Evolutionary conservation across 2,329 filamentous ascomycete species (phyloP), one percentile per base, ranked within the genome.

Genomic region (Cytospora schulzeri): DNA sequence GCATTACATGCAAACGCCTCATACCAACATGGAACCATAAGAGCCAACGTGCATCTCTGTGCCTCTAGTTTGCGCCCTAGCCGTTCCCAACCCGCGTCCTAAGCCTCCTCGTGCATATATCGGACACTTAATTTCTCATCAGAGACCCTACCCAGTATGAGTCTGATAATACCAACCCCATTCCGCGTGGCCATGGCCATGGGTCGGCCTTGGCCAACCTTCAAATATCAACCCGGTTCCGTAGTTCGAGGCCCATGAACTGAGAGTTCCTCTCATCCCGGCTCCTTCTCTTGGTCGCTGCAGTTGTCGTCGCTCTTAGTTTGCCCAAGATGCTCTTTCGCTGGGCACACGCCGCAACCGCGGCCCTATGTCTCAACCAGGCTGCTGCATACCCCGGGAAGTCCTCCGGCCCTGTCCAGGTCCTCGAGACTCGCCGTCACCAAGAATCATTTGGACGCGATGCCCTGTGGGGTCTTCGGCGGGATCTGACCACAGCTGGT

Each of bases 391-490:
- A 19, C 12, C 57, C 45, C 6, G 7, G 41, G 14, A n/a, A 29
- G 7, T 11, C 22, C n/a, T 48, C 61, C 1, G 28, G 38, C 17
- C 58, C 69, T 3, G 22, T 61, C 12, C 24, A 65, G 5, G 66
- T 56, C 2, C 56, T 75, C n/a, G 64, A 69, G 31, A 68, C 70
- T 51, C 72, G 71, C 45, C 70, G 71, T 66, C 60, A 35, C 35
- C 65, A 63, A 51, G 68, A 59, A 60, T 65, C 72, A 17, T 64
- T 69, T 7, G 57, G 59, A 31, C 57, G 71, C 45, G 72, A 52
- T 31, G 52, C 24, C 22, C 55, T 73, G 3, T 60, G 52, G 24
- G 68, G 66, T 19, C 50, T 76, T 50, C 67, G 65, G 14, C 69
- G 71, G 35, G 70, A 73, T 12, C 64, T 73, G 35, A 24, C 62